Evolutionary conservation across 1,139 yeast genomes (phyloP), one percentile per base, ranked within the genome.

Genomic region (Insectozyma bohioensis): DNA sequence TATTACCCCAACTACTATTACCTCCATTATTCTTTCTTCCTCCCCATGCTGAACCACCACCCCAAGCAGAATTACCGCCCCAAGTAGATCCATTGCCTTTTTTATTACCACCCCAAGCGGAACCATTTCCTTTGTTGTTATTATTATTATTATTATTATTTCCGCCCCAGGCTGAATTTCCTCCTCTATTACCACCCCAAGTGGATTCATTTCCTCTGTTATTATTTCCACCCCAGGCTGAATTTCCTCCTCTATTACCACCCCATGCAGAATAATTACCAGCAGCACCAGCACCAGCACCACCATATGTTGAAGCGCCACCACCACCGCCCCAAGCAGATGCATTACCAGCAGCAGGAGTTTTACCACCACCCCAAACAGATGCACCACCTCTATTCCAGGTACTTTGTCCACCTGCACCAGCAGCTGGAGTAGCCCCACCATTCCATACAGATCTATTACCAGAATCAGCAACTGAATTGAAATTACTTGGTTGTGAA

Each of bases 391-490:
- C 51, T 11, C 62, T 54, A 15, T 43, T 40, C 41, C 37, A 39
- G 6, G 28, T 28, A 19, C 37, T 30, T 18, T 30, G 24, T 20
- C 78, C 51, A 10, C 61, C 56, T 14, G 51, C 54, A 26, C 42
- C 50, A 72, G 44, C 46, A 63, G 64, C 37, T 48, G 47, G 45
- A 16, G 46, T 72, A 39, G 67, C 67, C 20, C 79, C 52, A 7
- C 64, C 59, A 15, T 61, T 64, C 57, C 70, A 67, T 5, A 67
- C 57, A 2, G 69, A 60, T 35, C 61, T 56, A 4, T 61, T 67
- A 9, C 70, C 72, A 2, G 19, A 24, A 20, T 20, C 23, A 15
- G 21, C 20, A 3, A 16, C 5, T n/a, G 18, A 24, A 28, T 13
- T 13, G 9, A 4, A 10, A 13, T 71, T 56, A 13, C 66, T 54